Evolutionary conservation across 345 rosid genomes (phyloP), one percentile per base, ranked within the genome.

Genomic region (Citrus trifoliata): DNA sequence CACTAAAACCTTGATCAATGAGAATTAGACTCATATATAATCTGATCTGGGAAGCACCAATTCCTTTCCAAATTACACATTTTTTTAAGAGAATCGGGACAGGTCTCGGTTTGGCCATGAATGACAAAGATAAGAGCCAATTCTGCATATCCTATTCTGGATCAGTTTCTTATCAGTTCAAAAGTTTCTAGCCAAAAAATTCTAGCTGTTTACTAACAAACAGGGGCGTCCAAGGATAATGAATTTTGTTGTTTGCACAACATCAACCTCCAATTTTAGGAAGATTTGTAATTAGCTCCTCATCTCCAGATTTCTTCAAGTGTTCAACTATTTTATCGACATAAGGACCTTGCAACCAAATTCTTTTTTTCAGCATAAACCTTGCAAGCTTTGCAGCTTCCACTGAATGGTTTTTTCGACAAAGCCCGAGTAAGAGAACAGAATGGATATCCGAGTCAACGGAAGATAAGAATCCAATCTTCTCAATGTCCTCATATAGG

Each of bases 351-450:
- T 76, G 77, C 72, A 91, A 63, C 46, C 63, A 71, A 67, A 90
- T 77, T 80, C 91, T 77, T 76, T 87, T 91, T 72, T 80, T 85
- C 21, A 89, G 85, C 88, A 93, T 88, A 2, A 71, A 83, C 76
- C 86, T 88, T 16, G 80, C 92, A 74, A 90, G 88, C 83, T 79
- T 90, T 38, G 78, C 82, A 78, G 97, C 95, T 90, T 95, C 97
- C 71, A 71, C 76, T 27, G 76, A 80, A 81, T 83, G 76, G 56
- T 82, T 75, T 28, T 80, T 79, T 66, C 88, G 77, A 77, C 83
- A 91, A 67, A 95, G 92, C 79, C 90, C 85, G 18, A 64, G 78
- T 69, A 92, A 82, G 68, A 93, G 93, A 79, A 82, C 70, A 24
- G 92, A 85, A 74, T 82, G 85, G 30, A 89, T 80, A 82, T 91